phyloP scores from a whole-genome alignment of 805 yeast species.

The Pichia sporocuriosa region DNA sequence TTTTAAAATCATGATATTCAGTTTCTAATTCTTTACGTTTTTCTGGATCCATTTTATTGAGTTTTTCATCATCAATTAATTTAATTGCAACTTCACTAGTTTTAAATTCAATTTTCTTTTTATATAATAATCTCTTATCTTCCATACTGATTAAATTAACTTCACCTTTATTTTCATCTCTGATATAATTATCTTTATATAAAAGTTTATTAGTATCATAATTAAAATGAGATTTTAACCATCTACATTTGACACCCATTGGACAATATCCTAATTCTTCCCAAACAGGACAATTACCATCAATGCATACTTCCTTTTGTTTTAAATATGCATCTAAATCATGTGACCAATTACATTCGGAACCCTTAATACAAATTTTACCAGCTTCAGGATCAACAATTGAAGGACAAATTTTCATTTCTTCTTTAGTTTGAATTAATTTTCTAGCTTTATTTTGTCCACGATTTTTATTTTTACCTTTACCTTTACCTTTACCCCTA shows the following conservation, averaged over 20 bases:
- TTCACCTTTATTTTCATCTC: constrained; percentile 37
- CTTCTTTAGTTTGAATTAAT: constrained; percentile 60
- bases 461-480: constrained; percentile 34
- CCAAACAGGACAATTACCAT: constrained; percentile 80
- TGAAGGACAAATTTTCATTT: constrained; percentile 57
- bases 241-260: constrained; percentile 86
- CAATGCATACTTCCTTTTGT: constrained; percentile 64
- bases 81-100: constrained; percentile 52
- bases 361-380: constrained; percentile 55
- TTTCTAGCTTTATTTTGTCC: constrained; percentile 87
- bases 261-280: constrained; percentile 84
- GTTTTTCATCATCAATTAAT: constrained; percentile 39
- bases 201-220: constrained; percentile 38
- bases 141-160: constrained; percentile 53
- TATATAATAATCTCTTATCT: constrained; percentile 43
- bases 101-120: constrained; percentile 54
- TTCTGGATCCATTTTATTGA: constrained; percentile 27
- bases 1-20: constrained; percentile 69
- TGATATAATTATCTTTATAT: constrained; percentile 35
- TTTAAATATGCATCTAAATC: constrained; percentile 58
- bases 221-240: constrained; percentile 68
- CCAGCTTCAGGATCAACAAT: constrained; percentile 46
- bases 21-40: constrained; percentile 32
- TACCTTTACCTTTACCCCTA: constrained; percentile 34
- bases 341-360: constrained; percentile 74